Conservation (phyloP, 139 green algal genomes). For the Chlorella ohadii region DNA sequence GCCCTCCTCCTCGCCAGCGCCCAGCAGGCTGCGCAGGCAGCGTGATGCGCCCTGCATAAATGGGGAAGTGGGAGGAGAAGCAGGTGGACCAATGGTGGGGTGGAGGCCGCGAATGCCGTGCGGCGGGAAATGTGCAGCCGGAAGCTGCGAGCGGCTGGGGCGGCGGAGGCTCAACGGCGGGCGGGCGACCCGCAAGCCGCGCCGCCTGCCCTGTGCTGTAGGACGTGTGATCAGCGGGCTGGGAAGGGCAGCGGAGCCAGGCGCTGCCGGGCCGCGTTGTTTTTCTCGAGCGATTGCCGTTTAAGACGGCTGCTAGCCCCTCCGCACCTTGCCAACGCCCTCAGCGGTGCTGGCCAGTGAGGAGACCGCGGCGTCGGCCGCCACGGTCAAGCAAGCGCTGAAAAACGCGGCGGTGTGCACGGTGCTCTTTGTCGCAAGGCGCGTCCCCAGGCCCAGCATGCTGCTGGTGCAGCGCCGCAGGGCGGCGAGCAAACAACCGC, state of each 20-base stretch:
- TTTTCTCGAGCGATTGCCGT: no score
- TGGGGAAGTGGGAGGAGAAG: no score
- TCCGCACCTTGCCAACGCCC: background rate
- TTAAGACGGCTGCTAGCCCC: no score
- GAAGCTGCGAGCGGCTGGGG: background rate
- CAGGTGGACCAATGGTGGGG: no score
- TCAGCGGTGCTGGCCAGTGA: background rate
- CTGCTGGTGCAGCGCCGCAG: background rate
- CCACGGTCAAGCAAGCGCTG: background rate
- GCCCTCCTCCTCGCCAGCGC: background rate
- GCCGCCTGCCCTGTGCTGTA: no score
- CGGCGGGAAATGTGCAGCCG: background rate
- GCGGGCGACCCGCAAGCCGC: no score
- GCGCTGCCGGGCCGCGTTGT: no score
- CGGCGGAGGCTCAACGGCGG: background rate
- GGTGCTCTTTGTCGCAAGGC: background rate
- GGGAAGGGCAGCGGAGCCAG: no score
- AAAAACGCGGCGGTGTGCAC: background rate
- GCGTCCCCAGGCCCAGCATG: background rate
- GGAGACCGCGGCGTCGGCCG: background rate
- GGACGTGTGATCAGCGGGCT: no score
- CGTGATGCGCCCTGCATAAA: background rate
- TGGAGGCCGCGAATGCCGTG: no score
- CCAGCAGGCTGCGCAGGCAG: conserved; percentile 1
- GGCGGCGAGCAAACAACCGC: no score